Conservation (phyloP, 331 rosid species). For the Malus hybrid region DNA sequence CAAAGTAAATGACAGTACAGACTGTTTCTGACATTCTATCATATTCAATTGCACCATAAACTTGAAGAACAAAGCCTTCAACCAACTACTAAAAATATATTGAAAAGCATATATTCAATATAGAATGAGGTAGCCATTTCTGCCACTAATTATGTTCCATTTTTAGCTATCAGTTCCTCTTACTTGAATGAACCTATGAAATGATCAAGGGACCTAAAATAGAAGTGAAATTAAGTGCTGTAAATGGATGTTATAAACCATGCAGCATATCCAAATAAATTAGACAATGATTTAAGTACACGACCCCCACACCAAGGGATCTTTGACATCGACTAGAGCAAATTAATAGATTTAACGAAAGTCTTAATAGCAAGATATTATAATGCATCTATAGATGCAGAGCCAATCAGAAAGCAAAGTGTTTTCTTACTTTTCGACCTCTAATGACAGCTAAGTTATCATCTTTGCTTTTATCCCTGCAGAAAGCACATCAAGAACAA, state of each 20-base stretch:
- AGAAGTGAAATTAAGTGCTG: not conserved
- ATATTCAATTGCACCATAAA: not conserved
- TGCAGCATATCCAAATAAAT: not conserved
- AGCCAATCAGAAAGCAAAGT: conserved; percentile 7
- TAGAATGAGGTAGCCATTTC: not conserved
- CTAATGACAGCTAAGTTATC: conserved; percentile 33
- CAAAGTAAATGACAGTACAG: not conserved
- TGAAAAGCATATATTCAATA: not conserved
- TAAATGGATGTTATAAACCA: not conserved
- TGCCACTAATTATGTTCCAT: not conserved
- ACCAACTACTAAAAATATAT: not conserved
- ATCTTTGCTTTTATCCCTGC: conserved; percentile 56
- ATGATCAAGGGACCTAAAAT: not conserved
- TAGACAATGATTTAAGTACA: not conserved
- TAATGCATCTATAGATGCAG: not conserved
- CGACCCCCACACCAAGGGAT: not conserved
- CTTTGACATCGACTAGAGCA: not conserved
- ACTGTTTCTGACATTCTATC: not conserved
- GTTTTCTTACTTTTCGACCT: conserved; percentile 60
- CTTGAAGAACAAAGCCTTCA: not conserved
- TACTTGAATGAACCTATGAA: not conserved
- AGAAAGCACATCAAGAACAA: conserved; percentile 13
- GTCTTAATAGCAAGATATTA: not conserved
- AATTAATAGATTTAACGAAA: not conserved
- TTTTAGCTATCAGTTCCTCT: not conserved